A percentile compares a stretch with the other conserved stretches of the same genome.
phyloP scores from a whole-genome alignment of 2,329 filamentous ascomycete genomes.

The Fusarium pseudonygamai region DNA sequence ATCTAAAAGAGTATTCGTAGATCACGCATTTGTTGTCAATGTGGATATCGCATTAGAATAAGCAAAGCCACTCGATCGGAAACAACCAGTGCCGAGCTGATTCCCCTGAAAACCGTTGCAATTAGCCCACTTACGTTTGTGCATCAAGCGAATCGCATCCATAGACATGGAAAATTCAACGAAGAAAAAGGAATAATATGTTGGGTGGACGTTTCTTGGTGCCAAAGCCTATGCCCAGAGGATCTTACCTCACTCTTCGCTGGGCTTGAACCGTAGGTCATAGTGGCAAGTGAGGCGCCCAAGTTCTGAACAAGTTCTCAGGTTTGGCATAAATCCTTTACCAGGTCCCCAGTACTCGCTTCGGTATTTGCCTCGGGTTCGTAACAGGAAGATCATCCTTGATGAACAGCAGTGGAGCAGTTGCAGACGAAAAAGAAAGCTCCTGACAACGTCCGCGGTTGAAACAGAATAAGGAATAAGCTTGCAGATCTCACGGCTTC shows the following conservation, averaged over 20 bases:
- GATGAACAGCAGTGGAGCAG: constrained; percentile 11
- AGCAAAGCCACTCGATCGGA: not conserved
- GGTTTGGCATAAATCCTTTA: not conserved
- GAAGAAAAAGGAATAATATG: not conserved
- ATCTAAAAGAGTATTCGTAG: too few relatives aligned
- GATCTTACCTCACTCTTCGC: not conserved
- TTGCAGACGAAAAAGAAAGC: not conserved
- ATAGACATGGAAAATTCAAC: rapidly evolving
- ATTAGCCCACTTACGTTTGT: not conserved
- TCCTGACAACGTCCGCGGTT: not conserved
- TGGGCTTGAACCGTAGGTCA: not conserved
- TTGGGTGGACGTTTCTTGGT: not conserved
- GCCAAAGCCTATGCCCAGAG: rapidly evolving
- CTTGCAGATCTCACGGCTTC: constrained; percentile 19
- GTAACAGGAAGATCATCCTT: not conserved
- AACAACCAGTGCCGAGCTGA: not conserved
- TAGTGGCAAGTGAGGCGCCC: not conserved
- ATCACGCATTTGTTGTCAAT: not conserved
- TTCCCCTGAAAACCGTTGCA: not conserved
- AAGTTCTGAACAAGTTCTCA: too few relatives aligned
- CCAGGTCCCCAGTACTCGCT: not conserved
- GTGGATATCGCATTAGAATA: constrained; percentile 4
- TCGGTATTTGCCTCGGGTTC: not conserved
- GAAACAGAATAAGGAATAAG: not conserved
- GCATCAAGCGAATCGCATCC: not conserved